Percentiles rank a stretch among this genome's conserved stretches.
phyloP scores from a whole-genome alignment of 1,284 basidiomycete species.

The Cryptococcus sp. region DNA sequence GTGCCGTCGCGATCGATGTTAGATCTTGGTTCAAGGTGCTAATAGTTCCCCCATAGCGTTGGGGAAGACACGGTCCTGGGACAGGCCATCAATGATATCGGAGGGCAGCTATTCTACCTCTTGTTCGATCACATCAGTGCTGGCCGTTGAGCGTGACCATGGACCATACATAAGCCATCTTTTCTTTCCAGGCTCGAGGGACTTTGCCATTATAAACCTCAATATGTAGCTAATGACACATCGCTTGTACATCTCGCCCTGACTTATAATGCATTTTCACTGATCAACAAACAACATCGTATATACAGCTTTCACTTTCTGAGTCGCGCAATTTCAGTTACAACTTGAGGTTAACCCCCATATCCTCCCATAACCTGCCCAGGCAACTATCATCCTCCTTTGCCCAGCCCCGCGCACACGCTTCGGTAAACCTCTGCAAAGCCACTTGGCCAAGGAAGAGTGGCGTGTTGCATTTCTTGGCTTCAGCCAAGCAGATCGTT shows the following conservation, averaged over 20 bases:
- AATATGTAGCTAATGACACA: too few species aligned
- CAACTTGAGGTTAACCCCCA: constrained; percentile 21
- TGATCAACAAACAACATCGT: too few species aligned
- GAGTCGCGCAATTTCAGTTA: neutral
- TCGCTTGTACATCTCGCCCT: too few species aligned
- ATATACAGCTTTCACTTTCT: too few species aligned
- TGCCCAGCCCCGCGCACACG: constrained; percentile 28
- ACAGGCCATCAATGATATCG: constrained; percentile 1
- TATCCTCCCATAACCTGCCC: constrained; percentile 38
- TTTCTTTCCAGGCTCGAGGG: too few species aligned
- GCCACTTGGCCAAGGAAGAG: constrained; percentile 41
- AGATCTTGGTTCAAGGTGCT: neutral
- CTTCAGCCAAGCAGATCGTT: constrained; percentile 36
- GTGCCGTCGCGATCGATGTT: neutral
- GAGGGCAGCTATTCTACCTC: constrained; percentile 3
- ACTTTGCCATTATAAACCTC: too few species aligned
- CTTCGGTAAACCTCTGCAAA: constrained; percentile 35
- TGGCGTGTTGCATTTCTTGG: constrained; percentile 36
- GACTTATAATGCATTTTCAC: too few species aligned
- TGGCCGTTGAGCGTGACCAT: too few species aligned
- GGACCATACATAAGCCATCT: too few species aligned
- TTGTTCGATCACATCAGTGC: constrained; percentile 3
- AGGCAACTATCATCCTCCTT: constrained; percentile 38
- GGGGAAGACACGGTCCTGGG: constrained; percentile 5
- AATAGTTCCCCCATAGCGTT: neutral